Evolutionary conservation across 345 rosid genomes (phyloP).

Genomic region (Citrus inodora): DNA sequence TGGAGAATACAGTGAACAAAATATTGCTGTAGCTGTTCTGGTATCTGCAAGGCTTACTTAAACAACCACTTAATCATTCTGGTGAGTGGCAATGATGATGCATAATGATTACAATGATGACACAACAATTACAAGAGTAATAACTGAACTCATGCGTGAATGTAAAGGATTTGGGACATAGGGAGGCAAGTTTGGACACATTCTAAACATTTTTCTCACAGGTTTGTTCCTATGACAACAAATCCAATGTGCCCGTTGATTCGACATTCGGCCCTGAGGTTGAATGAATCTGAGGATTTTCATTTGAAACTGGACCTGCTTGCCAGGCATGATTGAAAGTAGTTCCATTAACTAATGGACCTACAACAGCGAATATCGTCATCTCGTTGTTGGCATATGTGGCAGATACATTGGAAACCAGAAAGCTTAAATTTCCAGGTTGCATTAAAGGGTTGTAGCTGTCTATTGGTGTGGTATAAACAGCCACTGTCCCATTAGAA

Average conservation of each 20-base stretch:
- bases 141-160: not conserved
- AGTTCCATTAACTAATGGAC: constrained; percentile 26
- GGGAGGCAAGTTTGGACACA: not conserved
- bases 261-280: constrained; percentile 18
- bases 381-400: constrained; percentile 26
- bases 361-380: constrained; percentile 41
- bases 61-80: not conserved
- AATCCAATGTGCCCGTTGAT: constrained; percentile 30
- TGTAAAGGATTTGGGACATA: not conserved
- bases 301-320: constrained; percentile 33
- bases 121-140: not conserved
- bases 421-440: constrained; percentile 32
- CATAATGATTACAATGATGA: not conserved
- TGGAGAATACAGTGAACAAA: not conserved
- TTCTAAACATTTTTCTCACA: not conserved
- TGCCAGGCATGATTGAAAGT: constrained; percentile 51
- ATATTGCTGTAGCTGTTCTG: not conserved
- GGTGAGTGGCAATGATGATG: too few species aligned
- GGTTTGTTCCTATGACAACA: constrained; percentile 10
- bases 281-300: constrained; percentile 28
- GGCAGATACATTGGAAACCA: constrained; percentile 28
- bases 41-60: not conserved
- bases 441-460: constrained; percentile 29
- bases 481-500: constrained; percentile 26
- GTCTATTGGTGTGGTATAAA: constrained; percentile 30